A percentile compares a stretch with the other conserved stretches of the same genome.
phyloP scores from a whole-genome alignment of 2,329 filamentous ascomycete species.

The Venturia pyrina region DNA sequence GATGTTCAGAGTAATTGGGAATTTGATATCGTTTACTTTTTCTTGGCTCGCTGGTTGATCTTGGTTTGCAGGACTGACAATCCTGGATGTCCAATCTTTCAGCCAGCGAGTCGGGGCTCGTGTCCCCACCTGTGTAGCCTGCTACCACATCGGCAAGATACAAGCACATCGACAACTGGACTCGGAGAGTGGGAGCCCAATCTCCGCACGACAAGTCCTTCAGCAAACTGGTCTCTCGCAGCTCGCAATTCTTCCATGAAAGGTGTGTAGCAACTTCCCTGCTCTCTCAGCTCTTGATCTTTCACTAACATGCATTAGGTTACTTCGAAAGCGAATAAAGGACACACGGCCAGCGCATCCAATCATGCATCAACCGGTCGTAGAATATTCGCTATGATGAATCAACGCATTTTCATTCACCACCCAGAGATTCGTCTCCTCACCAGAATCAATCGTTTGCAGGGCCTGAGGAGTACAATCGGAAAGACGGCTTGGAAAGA shows the following conservation, averaged over 20 bases:
- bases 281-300: background rate
- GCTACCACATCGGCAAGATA: too few species aligned
- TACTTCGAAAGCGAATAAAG: background rate
- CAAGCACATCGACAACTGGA: background rate
- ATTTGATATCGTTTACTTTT: background rate
- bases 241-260: background rate
- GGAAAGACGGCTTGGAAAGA: background rate
- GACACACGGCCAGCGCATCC: too few species aligned
- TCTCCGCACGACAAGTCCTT: background rate
- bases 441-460: too few species aligned
- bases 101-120: background rate
- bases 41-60: background rate
- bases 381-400: too few species aligned
- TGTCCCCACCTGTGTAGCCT: too few species aligned
- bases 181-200: background rate
- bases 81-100: background rate
- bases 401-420: too few species aligned
- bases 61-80: background rate
- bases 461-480: background rate
- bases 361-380: too few species aligned
- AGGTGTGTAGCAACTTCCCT: background rate
- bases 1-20: background rate
- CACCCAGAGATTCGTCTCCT: too few species aligned
- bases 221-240: background rate
- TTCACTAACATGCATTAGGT: background rate